Conservation (phyloP, 768 basidiomycete species). For the Leucosporidium yakuticum region DNA sequence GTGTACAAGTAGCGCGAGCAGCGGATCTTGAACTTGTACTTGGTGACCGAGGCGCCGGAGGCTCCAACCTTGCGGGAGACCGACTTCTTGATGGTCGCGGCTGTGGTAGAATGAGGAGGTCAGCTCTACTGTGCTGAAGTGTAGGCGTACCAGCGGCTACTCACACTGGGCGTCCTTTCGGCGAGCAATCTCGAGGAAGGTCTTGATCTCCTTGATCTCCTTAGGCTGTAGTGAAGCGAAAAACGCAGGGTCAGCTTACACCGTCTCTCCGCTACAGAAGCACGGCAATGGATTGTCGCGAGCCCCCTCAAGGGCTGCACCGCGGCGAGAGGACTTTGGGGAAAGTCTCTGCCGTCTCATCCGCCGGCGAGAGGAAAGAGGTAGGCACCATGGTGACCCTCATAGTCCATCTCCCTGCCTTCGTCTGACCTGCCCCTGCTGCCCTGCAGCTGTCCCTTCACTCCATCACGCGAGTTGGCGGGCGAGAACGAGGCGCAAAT, state of each 20-base stretch:
- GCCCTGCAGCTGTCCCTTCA: background rate
- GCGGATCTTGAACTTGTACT: slow-evolving; percentile 98
- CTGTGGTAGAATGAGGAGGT: slow-evolving; percentile 47
- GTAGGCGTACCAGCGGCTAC: background rate
- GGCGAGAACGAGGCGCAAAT: background rate
- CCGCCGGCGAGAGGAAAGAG: slow-evolving; percentile 4
- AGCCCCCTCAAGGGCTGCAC: background rate
- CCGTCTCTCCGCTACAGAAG: background rate
- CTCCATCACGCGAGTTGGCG: background rate
- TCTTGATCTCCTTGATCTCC: slow-evolving; percentile 97
- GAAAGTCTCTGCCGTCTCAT: slow-evolving; percentile 1
- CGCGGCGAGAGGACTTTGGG: background rate
- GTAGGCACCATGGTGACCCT: background rate
- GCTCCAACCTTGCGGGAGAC: slow-evolving; percentile 33
- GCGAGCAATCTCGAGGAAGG: slow-evolving; percentile 93
- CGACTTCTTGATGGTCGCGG: slow-evolving; percentile 97
- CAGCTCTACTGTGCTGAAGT: background rate
- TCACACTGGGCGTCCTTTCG: slow-evolving; percentile 93
- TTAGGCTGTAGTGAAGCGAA: slow-evolving; percentile 40
- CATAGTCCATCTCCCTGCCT: background rate
- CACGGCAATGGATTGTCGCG: slow-evolving; percentile 6
- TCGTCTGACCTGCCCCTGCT: background rate
- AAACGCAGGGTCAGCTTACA: background rate
- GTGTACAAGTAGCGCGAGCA: slow-evolving; percentile 97
- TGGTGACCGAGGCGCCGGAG: slow-evolving; percentile 35